Conservation (phyloP, 2,329 filamentous ascomycete species). For the Lachnellula subtilissima region DNA sequence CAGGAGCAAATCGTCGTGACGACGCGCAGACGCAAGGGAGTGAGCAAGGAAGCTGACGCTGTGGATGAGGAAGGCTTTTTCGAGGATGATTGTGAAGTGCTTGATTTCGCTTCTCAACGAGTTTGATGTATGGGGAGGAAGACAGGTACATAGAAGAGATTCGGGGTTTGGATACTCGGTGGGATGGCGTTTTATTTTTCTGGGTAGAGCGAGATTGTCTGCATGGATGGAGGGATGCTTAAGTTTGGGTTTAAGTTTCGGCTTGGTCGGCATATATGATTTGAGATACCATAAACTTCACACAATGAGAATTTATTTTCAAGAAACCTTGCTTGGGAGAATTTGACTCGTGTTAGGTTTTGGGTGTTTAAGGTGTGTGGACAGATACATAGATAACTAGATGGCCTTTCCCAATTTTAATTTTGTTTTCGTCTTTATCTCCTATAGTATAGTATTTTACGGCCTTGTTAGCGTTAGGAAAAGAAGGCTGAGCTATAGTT, state of each 20-base stretch:
- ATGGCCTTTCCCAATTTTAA: no score
- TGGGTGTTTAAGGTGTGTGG: no score
- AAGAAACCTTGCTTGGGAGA: no score
- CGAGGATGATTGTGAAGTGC: conserved; percentile 86
- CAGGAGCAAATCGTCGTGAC: conserved; percentile 77
- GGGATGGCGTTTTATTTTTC: neutral
- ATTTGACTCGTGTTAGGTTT: no score
- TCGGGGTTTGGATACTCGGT: neutral
- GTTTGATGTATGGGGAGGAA: conserved; percentile 38
- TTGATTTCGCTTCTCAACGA: conserved; percentile 76
- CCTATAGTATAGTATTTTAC: no score
- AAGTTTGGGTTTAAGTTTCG: neutral
- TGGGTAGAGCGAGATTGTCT: neutral
- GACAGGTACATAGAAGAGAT: neutral
- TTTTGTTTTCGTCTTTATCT: no score
- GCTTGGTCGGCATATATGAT: neutral
- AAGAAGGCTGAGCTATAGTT: no score
- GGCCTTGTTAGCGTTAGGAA: no score
- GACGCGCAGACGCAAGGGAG: conserved; percentile 64
- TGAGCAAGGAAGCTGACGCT: conserved; percentile 40
- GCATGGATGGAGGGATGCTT: neutral
- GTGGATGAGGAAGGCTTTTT: conserved; percentile 77
- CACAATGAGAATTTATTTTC: neutral
- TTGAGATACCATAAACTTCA: neutral
- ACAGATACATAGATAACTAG: no score